Evolutionary conservation across 139 green algal species (phyloP).

Genomic region (Klebsormidium nitens): DNA sequence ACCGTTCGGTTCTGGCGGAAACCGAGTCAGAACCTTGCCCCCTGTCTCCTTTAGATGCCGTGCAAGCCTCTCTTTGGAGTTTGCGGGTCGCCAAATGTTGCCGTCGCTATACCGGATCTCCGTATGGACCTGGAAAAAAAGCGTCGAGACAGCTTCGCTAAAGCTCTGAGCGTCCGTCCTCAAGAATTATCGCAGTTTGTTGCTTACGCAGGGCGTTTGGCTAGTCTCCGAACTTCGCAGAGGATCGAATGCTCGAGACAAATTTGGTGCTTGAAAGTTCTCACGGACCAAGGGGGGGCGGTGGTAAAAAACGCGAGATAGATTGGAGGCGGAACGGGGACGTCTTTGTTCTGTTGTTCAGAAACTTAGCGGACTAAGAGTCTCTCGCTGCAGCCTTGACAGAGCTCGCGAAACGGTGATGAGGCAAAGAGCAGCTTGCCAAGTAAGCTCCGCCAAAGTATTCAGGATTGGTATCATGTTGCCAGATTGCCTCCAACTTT

Average conservation of each 20-base stretch:
- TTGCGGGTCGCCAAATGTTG: slow-evolving; percentile 73
- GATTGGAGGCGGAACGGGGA: no score
- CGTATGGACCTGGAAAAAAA: slow-evolving; percentile 74
- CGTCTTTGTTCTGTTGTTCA: no score
- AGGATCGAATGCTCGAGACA: slow-evolving; percentile 6
- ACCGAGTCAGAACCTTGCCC: slow-evolving; percentile 85
- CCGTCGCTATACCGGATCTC: slow-evolving; percentile 58
- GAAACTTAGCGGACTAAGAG: no score
- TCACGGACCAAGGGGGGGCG: background rate
- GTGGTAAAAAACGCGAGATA: no score
- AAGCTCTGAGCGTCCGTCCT: background rate
- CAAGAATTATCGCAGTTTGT: background rate
- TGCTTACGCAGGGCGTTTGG: background rate
- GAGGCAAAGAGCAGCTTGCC: no score
- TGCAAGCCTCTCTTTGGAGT: slow-evolving; percentile 71
- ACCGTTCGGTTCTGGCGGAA: slow-evolving; percentile 94
- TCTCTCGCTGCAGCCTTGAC: no score
- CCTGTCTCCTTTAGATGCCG: slow-evolving; percentile 73
- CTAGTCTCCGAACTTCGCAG: no score
- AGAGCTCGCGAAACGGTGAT: no score
- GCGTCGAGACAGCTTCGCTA: background rate
- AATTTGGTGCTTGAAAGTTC: background rate
- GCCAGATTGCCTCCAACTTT: no score
- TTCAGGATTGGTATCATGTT: no score
- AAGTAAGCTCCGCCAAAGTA: no score